These are phyloP conservation scores for Lineolata rhizophorae DNA, from an alignment of 495 filamentous ascomycete species.

Conservation along the genomic window DNA sequence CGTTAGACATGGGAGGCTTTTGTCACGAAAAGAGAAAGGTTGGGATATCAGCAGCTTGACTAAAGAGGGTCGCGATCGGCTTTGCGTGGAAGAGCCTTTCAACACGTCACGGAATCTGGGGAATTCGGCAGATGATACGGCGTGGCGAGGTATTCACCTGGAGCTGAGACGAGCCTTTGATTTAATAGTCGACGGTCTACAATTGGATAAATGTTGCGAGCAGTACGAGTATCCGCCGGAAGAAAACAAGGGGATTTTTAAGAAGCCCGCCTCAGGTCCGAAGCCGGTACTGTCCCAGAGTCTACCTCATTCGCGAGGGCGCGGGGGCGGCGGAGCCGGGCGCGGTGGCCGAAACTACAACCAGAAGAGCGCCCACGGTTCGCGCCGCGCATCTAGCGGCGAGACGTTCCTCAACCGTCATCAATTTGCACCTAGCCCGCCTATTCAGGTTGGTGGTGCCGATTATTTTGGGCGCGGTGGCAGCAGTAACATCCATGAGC, in stretches of 20 bases:
- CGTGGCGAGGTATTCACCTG: constrained; percentile 71
- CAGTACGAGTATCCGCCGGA: constrained; percentile 69
- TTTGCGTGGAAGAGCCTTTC: constrained; percentile 95
- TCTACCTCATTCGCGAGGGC: constrained; percentile 23
- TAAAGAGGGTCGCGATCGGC: constrained; percentile 32
- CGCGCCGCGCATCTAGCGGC: constrained; percentile 15
- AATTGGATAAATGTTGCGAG: constrained; percentile 61
- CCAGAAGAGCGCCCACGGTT: constrained; percentile 19
- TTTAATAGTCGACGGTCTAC: constrained; percentile 41
- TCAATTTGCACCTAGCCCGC: too few species aligned
- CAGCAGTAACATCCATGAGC: too few species aligned
- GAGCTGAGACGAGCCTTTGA: constrained; percentile 80
- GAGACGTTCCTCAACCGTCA: too few species aligned
- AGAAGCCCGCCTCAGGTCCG: constrained; percentile 43
- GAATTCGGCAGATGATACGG: constrained; percentile 88
- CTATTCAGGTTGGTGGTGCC: too few species aligned
- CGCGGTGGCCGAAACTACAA: constrained; percentile 29
- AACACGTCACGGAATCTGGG: constrained; percentile 83
- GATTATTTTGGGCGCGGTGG: too few species aligned
- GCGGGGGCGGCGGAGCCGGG: background rate
- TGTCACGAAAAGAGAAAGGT: constrained; percentile 70
- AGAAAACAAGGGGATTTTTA: constrained; percentile 38
- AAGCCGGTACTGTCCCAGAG: constrained; percentile 35
- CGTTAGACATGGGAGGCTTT: constrained; percentile 57
- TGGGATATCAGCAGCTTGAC: constrained; percentile 53